Percentiles rank a stretch among this genome's conserved stretches.
phyloP scores from a whole-genome alignment of 768 basidiomycete species.

The Lactarius akahatsu region DNA sequence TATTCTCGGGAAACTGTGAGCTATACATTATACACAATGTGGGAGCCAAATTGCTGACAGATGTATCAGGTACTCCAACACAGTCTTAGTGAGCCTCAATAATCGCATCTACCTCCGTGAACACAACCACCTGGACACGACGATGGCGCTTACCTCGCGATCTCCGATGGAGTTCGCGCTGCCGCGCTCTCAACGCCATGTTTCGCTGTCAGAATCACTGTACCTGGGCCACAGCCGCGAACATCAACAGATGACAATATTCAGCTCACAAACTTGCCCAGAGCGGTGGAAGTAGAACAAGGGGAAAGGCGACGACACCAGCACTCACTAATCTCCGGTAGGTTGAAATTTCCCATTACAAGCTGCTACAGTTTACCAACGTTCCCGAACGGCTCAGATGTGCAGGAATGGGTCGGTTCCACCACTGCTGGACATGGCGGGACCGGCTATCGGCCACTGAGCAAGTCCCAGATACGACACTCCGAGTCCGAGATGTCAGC shows the following conservation, averaged over 20 bases:
- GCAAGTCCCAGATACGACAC: no score
- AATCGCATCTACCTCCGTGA: not conserved
- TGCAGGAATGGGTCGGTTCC: no score
- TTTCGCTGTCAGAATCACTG: not conserved
- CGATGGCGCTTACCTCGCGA: not conserved
- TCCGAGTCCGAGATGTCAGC: no score
- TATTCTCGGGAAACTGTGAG: not conserved
- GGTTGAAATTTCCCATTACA: not conserved
- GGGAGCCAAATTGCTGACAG: not conserved
- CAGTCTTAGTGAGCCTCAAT: not conserved
- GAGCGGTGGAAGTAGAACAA: not conserved
- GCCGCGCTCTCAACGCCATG: not conserved
- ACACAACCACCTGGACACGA: not conserved
- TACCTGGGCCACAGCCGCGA: not conserved
- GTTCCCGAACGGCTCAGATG: not conserved
- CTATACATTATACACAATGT: not conserved
- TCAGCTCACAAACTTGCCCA: not conserved
- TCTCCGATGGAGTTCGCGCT: not conserved
- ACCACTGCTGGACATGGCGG: no score
- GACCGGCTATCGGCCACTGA: no score
- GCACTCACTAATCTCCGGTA: not conserved
- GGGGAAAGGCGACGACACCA: not conserved
- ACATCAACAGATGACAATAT: not conserved
- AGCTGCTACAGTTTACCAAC: not conserved
- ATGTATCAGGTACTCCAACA: not conserved